Evolutionary conservation across 768 basidiomycete genomes (phyloP).

Genomic region (Tylopilus cervinicoccineus): DNA sequence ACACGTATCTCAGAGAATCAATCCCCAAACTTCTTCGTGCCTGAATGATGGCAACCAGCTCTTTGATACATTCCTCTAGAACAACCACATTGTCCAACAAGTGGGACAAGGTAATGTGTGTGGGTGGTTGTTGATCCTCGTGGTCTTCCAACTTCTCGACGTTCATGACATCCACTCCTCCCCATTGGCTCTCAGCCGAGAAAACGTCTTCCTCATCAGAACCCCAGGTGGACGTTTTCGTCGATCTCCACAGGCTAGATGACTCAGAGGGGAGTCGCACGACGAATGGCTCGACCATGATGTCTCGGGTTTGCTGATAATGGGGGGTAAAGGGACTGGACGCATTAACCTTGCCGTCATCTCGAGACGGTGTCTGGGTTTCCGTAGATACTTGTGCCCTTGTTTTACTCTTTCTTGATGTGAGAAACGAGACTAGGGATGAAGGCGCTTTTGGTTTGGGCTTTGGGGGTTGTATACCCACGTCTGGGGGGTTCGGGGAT

Average conservation of each 20-base stretch:
- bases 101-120: slow-evolving; percentile 69
- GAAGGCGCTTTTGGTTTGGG: slow-evolving; percentile 52
- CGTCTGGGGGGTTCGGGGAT: slow-evolving; percentile 28
- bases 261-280: slow-evolving; percentile 48
- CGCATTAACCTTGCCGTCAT: slow-evolving; percentile 40
- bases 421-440: slow-evolving; percentile 72
- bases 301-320: slow-evolving; percentile 72
- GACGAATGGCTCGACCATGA: slow-evolving; percentile 67
- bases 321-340: slow-evolving; percentile 83
- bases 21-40: slow-evolving; percentile 81
- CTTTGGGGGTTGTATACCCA: slow-evolving; percentile 39
- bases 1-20: slow-evolving; percentile 75
- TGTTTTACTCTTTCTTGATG: slow-evolving; percentile 67
- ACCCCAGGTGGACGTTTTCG: slow-evolving; percentile 48
- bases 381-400: slow-evolving; percentile 33
- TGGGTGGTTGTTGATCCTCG: slow-evolving; percentile 30
- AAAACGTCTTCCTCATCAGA: slow-evolving; percentile 73
- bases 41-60: slow-evolving; percentile 81
- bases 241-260: slow-evolving; percentile 62
- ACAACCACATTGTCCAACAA: slow-evolving; percentile 93
- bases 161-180: slow-evolving; percentile 27
- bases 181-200: slow-evolving; percentile 42
- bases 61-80: slow-evolving; percentile 93
- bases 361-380: slow-evolving; percentile 44
- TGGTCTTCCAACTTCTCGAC: slow-evolving; percentile 16